Evolutionary conservation across 2,329 filamentous ascomycete species (phyloP), one percentile per base, ranked within the genome.

Genomic region (Trichoderma polysporum): DNA sequence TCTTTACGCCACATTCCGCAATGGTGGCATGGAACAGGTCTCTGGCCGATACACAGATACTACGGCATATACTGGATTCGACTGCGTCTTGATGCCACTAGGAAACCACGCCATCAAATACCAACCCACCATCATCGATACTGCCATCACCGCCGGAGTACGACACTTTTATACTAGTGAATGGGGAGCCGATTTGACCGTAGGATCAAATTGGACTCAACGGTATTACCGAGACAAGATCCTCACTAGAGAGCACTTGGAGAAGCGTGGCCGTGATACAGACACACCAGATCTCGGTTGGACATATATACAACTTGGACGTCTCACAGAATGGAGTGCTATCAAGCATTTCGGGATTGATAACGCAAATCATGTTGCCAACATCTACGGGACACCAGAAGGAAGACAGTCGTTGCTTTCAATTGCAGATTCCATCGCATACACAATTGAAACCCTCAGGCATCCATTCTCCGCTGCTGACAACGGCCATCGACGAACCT

Each of bases 141-240:
- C 45, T 6, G 45, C 29, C 6, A 62, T 62, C 22, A 31, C 29
- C 25, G 59, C 59, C 13, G 59, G 59, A 27, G 59, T 62, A n/a
- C 59, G 59, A 7, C 59, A 62, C 10, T 62, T 62, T 39, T 62
- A 62, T 39, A 37, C 59, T 15, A 62, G 45, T 10, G 59, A 62
- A 41, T 62, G 59, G 59, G 57, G 59, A 19, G 59, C 59, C 1
- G 59, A 62, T 19, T 31, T 62, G 17, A 53, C 37, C 3, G 59
- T 52, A 13, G 59, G 59, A 52, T 62, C 59, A 37, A 62, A 62
- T n/a, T 52, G 59, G 59, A 62, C 59, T 15, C 59, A 62, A 2
- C 59, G 59, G 15, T 62, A 62, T 27, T 62, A 62, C 17, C 33
- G 45, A 62, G 59, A 62, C 29, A 62, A 62, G 15, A 45, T 62